A percentile compares a stretch with the other conserved stretches of the same genome.
Evolutionary conservation across 1,139 yeast species (phyloP).

Genomic region (Blastobotrys illinoisensis): DNA sequence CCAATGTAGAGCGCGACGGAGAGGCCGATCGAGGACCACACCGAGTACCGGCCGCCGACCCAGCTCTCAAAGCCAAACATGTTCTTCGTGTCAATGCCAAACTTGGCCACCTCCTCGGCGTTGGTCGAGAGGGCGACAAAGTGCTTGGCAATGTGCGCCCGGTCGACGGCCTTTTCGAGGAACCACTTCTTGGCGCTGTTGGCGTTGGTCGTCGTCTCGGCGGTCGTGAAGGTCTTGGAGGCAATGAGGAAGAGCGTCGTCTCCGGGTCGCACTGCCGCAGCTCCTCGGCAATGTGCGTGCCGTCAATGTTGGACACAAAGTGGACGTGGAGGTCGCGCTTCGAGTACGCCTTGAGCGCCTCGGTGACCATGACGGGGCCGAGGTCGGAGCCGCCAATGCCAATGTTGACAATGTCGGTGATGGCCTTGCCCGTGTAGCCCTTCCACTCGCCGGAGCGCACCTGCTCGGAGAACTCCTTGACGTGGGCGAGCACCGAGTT

Average conservation of each 20-base stretch:
- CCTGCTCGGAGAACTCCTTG: conserved; percentile 86
- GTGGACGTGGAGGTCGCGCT: conserved; percentile 72
- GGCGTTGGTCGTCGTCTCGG: conserved; percentile 95
- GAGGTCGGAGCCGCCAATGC: conserved; percentile 97
- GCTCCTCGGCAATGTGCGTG: conserved; percentile 89
- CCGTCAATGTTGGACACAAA: conserved; percentile 98
- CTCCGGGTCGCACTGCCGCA: conserved; percentile 74
- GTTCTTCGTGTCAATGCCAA: conserved; percentile 94
- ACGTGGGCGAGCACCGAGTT: conserved; percentile 87
- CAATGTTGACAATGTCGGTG: conserved; percentile 92
- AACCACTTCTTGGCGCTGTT: conserved; percentile 94
- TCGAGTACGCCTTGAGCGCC: conserved; percentile 85
- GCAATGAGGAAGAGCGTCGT: conserved; percentile 93
- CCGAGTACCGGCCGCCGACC: conserved; percentile 99
- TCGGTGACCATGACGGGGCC: conserved; percentile 99
- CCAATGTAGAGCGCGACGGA: conserved; percentile 95
- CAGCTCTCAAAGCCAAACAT: conserved; percentile 98
- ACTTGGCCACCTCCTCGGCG: conserved; percentile 81
- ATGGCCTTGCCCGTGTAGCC: conserved; percentile 95
- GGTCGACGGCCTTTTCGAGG: conserved; percentile 62
- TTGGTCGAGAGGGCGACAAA: conserved; percentile 95
- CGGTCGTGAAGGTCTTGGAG: conserved; percentile 97
- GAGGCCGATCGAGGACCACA: conserved; percentile 97
- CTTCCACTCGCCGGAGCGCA: conserved; percentile 91
- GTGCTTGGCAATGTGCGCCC: conserved; percentile 83